Percentiles rank a stretch among this genome's conserved stretches.
These are phyloP conservation scores for Rhizoctonia solani DNA, from an alignment of 1,284 basidiomycete genomes.

Conservation along the genomic window DNA sequence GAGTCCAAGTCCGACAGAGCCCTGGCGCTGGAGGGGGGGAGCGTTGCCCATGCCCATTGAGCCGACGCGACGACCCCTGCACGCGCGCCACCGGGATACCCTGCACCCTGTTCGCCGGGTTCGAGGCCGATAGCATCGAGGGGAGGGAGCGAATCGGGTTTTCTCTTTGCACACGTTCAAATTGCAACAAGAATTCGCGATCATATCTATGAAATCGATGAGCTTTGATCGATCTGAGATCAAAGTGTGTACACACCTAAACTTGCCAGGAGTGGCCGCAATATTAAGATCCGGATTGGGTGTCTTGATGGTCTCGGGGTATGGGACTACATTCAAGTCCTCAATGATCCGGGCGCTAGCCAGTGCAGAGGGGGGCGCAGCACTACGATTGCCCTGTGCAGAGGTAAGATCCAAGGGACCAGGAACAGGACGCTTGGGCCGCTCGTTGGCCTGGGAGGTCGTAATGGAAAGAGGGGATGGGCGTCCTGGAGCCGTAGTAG, in stretches of 20 bases:
- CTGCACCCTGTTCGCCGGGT: conserved; percentile 58
- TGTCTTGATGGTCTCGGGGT: conserved; percentile 84
- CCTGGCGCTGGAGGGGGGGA: conserved; percentile 46
- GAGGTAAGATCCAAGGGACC: conserved; percentile 71
- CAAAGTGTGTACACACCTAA: conserved; percentile 58
- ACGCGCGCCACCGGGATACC: conserved; percentile 32
- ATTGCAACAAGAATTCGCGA: conserved; percentile 96
- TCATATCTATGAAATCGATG: conserved; percentile 69
- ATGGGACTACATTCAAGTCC: conserved; percentile 76
- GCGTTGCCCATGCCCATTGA: conserved; percentile 19
- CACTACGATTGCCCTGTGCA: conserved; percentile 49
- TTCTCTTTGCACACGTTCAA: conserved; percentile 92
- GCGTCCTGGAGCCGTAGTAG: conserved; percentile 41
- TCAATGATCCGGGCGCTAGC: conserved; percentile 80
- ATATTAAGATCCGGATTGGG: conserved; percentile 86
- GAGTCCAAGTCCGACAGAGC: conserved; percentile 56
- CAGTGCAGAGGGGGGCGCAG: conserved; percentile 65
- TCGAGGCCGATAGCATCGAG: conserved; percentile 92
- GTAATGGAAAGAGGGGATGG: conserved; percentile 41
- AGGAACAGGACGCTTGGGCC: conserved; percentile 50
- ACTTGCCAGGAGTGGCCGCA: conserved; percentile 82
- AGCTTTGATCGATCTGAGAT: conserved; percentile 2
- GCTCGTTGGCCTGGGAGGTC: conserved; percentile 39
- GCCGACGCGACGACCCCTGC: conserved; percentile 25
- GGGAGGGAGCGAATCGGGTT: conserved; percentile 86